Evolutionary conservation across 768 basidiomycete genomes (phyloP), one percentile per base, ranked within the genome.

Genomic region (Coprinopsis strossmayeri): DNA sequence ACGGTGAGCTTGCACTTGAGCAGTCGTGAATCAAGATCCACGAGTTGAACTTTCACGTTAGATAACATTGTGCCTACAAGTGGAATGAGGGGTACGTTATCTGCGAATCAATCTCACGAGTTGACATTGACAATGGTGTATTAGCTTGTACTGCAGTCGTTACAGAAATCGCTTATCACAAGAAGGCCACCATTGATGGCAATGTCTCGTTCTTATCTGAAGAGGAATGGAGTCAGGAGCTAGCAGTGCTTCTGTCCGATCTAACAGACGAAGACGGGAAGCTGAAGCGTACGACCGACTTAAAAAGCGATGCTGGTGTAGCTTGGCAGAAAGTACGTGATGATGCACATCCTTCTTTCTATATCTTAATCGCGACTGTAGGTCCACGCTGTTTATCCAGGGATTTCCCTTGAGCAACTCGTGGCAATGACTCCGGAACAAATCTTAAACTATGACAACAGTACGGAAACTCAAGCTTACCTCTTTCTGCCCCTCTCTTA

Each of bases 121-220:
- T 34, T 49, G 25, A 39, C 32, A 27, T 48, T 15, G 15, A 7
- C 15, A 32, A 32, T 32, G 30, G 15, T 13, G 12, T 34, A 23
- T 48, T 34, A 81, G 82, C 82, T 5, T 84, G 82, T 53, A 84
- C 81, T 2, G 79, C 81, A 3, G 79, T 81, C 23, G 79, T 82
- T 2, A 83, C 81, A 0, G 79, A 82, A 55, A 73, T 83, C 20
- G 62, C 71, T 0, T 77, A 81, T 53, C 79, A 83, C 52, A 62
- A 64, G 23, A 76, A 79, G 57, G 57, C 63, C 21, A 79, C 73
- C 0, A 77, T 84, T 34, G 76, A 78, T 26, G 81, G 73, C 1
- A 78, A 81, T 45, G 71, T 83, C 3, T 75, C 77, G 0, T 84
- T 83, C 57, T 61, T 84, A 25, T 70, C 75, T 0, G 69, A 70